A percentile compares a stretch with the other conserved stretches of the same genome.
These are phyloP conservation scores for Eucalyptus caleyi DNA, from an alignment of 345 rosid genomes.

Conservation along the genomic window DNA sequence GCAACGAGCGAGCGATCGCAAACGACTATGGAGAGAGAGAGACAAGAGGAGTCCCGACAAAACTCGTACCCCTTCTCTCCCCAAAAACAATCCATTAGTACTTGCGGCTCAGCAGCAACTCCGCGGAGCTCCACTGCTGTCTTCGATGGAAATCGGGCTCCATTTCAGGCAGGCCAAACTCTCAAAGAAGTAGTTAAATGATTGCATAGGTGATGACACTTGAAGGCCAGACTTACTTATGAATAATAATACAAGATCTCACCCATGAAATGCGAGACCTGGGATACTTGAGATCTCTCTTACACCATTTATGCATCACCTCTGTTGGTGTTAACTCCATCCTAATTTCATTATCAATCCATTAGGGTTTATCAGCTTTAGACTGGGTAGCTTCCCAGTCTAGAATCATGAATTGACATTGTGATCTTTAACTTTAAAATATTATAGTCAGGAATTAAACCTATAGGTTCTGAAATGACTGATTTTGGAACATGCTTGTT, in stretches of 20 bases:
- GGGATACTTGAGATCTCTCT: background rate
- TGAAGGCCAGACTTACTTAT: background rate
- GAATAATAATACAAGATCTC: background rate
- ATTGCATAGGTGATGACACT: background rate
- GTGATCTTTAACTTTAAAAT: fast-evolving
- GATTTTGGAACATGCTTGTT: background rate
- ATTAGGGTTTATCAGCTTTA: background rate
- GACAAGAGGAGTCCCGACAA: background rate
- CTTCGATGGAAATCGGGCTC: background rate
- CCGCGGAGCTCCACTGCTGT: background rate
- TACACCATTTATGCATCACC: no score
- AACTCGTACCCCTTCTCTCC: background rate
- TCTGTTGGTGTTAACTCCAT: background rate
- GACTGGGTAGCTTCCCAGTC: fast-evolving
- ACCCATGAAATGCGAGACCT: background rate
- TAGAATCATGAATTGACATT: background rate
- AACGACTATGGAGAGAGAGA: background rate
- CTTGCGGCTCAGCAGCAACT: background rate
- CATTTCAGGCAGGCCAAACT: background rate
- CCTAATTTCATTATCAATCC: background rate
- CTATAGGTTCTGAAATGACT: background rate
- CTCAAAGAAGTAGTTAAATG: background rate
- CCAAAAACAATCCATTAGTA: background rate
- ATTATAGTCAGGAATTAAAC: background rate
- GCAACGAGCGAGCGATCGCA: background rate